Conservation (phyloP, 2,329 filamentous ascomycete species). For the Calonectria pauciramosa region DNA sequence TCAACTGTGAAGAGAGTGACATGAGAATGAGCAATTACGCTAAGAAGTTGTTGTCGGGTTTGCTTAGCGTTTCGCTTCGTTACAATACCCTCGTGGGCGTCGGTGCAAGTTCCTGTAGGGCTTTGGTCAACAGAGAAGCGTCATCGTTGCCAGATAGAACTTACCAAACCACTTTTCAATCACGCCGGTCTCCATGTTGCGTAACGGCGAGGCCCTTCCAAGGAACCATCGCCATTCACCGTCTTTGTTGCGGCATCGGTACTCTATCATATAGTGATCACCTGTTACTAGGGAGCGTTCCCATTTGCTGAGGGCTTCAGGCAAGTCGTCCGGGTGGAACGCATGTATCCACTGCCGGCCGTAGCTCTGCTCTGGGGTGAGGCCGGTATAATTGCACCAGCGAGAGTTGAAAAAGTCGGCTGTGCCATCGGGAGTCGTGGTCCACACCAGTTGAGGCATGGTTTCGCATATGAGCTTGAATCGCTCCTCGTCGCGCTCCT, state of each 20-base stretch:
- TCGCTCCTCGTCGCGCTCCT: conserved; percentile 78
- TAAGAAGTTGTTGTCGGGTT: conserved; percentile 78
- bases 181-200: conserved; percentile 73
- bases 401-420: conserved; percentile 82
- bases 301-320: conserved; percentile 70
- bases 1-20: conserved; percentile 84
- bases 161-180: conserved; percentile 84
- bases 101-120: conserved; percentile 74
- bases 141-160: conserved; percentile 27
- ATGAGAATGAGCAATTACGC: conserved; percentile 80
- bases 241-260: conserved; percentile 75
- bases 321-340: conserved; percentile 80
- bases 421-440: conserved; percentile 73
- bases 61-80: conserved; percentile 75
- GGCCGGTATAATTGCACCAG: conserved; percentile 86
- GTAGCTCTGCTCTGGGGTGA: conserved; percentile 72
- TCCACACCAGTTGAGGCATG: conserved; percentile 82
- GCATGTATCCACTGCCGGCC: conserved; percentile 73
- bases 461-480: conserved; percentile 84
- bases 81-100: conserved; percentile 82
- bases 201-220: conserved; percentile 77
- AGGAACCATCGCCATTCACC: conserved; percentile 87
- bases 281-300: conserved; percentile 74
- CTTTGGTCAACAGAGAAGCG: not conserved
- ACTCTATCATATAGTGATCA: conserved; percentile 78